A percentile compares a stretch with the other conserved stretches of the same genome.
Conservation (phyloP, 208 protist species). For the Acanthamoeba lenticulata region DNA sequence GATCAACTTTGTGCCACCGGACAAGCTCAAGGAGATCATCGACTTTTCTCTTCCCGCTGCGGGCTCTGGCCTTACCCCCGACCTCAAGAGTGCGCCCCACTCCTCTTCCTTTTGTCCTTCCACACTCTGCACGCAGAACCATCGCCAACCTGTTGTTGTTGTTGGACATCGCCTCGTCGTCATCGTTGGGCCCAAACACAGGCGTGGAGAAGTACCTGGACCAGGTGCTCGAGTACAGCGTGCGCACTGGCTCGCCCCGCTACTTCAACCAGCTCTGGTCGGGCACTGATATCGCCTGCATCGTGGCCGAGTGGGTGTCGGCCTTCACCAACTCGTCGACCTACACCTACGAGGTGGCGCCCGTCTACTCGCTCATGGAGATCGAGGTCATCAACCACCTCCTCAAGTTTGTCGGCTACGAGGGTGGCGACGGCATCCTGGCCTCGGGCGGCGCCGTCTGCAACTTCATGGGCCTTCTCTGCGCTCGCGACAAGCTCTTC, state of each 20-base stretch:
- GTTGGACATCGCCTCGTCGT: neutral
- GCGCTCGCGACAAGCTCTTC: conserved; percentile 72
- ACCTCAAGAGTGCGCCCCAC: neutral
- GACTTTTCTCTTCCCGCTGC: conserved; percentile 15
- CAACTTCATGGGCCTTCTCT: conserved; percentile 81
- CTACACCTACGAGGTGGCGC: conserved; percentile 84
- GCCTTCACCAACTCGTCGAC: conserved; percentile 79
- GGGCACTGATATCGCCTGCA: conserved; percentile 69
- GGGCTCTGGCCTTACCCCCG: neutral
- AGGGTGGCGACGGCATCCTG: conserved; percentile 79
- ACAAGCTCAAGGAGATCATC: conserved; percentile 58
- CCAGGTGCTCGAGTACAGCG: conserved; percentile 66
- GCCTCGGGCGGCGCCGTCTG: conserved; percentile 77
- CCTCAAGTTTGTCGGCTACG: conserved; percentile 51
- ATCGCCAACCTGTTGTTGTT: neutral
- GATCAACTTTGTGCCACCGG: conserved; percentile 53
- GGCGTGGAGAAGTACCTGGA: conserved; percentile 51
- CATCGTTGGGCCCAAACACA: too few relatives aligned
- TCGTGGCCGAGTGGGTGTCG: conserved; percentile 75
- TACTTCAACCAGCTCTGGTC: conserved; percentile 79
- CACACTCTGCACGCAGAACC: neutral
- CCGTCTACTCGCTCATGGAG: conserved; percentile 79
- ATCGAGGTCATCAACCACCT: conserved; percentile 60
- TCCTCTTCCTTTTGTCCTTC: neutral
- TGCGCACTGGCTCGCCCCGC: conserved; percentile 68